A percentile compares a stretch with the other conserved stretches of the same genome.
phyloP scores from a whole-genome alignment of 805 yeast genomes.

The Lipomyces starkeyi region DNA sequence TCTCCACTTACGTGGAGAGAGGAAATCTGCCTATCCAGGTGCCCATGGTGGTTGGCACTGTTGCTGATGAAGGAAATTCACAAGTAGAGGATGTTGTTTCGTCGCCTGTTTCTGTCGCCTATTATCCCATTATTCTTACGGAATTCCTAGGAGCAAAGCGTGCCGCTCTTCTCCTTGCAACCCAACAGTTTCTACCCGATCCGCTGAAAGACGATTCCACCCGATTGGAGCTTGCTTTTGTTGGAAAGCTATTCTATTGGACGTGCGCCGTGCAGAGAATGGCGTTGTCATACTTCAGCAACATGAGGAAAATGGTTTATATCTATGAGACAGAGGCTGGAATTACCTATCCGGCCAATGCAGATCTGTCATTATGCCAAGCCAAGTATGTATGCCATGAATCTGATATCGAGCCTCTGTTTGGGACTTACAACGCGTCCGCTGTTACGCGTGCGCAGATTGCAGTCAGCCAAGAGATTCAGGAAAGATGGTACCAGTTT shows the following conservation, averaged over 20 bases:
- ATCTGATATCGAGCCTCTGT: slow-evolving; percentile 43
- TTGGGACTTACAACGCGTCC: slow-evolving; percentile 41
- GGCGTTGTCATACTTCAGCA: slow-evolving; percentile 14
- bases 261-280: slow-evolving; percentile 40
- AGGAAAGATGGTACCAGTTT: slow-evolving; percentile 43
- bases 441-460: slow-evolving; percentile 34
- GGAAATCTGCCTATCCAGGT: slow-evolving; percentile 37
- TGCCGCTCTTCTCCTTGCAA: slow-evolving; percentile 19
- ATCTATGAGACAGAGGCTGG: slow-evolving; percentile 42
- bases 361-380: slow-evolving; percentile 34
- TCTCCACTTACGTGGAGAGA: slow-evolving; percentile 24
- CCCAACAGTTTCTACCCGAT: slow-evolving; percentile 20
- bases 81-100: slow-evolving; percentile 32
- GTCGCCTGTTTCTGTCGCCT: slow-evolving; percentile 11
- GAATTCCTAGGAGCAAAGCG: slow-evolving; percentile 28
- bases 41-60: slow-evolving; percentile 41
- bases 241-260: slow-evolving; percentile 40
- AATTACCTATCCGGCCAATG: slow-evolving; percentile 39
- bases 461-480: slow-evolving; percentile 38
- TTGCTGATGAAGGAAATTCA: slow-evolving; percentile 40
- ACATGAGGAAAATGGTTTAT: slow-evolving; percentile 30
- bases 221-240: slow-evolving; percentile 23
- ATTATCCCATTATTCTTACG: slow-evolving; percentile 16
- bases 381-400: slow-evolving; percentile 43
- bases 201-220: slow-evolving; percentile 18